Percentiles rank a stretch among this genome's conserved stretches.
These are phyloP conservation scores for Apiospora marii DNA, from an alignment of 2,329 filamentous ascomycete species.

Conservation along the genomic window DNA sequence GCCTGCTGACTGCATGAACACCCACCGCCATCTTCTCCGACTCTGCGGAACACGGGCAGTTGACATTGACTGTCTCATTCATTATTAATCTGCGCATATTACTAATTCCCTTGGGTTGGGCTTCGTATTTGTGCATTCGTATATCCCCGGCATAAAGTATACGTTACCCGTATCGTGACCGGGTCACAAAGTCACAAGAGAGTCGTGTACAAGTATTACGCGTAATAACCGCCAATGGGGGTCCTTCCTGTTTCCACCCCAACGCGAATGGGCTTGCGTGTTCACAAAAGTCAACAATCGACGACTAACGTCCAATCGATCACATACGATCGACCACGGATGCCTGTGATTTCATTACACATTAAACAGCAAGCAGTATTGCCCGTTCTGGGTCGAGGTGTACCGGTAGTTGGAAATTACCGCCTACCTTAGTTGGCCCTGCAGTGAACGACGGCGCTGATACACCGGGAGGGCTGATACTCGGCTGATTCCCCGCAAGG, in stretches of 20 bases:
- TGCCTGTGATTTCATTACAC: neutral
- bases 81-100: conserved; percentile 12
- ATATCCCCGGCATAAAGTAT: neutral
- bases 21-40: conserved; percentile 5
- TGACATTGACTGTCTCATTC: neutral
- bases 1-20: conserved; percentile 18
- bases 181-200: neutral
- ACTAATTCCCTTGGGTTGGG: neutral
- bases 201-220: neutral
- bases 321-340: neutral
- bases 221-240: conserved; percentile 3
- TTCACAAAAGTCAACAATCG: neutral
- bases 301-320: neutral
- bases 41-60: neutral
- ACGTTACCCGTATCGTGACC: neutral
- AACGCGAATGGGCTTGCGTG: conserved; percentile 7
- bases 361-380: neutral
- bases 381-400: conserved; percentile 6
- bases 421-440: no score
- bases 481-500: conserved; percentile 17
- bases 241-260: neutral
- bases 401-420: neutral
- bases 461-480: conserved; percentile 13
- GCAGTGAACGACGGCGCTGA: neutral
- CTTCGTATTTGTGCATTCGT: neutral